Evolutionary conservation across 1,284 basidiomycete genomes (phyloP).

Genomic region (Tilletiaria anomala): DNA sequence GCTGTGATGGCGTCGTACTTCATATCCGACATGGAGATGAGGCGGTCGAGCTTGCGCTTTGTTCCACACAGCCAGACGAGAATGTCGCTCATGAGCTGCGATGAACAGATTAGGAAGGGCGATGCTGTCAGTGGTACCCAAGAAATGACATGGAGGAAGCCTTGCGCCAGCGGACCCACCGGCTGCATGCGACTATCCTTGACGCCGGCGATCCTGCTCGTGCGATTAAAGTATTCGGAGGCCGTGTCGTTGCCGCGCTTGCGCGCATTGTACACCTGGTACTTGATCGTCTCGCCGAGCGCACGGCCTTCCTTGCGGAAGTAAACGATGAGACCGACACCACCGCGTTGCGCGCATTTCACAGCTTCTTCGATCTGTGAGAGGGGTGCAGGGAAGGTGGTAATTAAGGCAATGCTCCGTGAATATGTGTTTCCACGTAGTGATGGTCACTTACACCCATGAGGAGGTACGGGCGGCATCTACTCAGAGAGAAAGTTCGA

Average conservation of each 20-base stretch:
- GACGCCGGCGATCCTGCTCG: slow-evolving; percentile 81
- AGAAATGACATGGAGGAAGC: too few relatives aligned
- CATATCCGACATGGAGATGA: slow-evolving; percentile 88
- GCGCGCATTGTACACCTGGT: slow-evolving; percentile 63
- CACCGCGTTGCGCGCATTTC: slow-evolving; percentile 67
- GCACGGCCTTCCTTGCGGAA: slow-evolving; percentile 88
- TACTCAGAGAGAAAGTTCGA: too few relatives aligned
- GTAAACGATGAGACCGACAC: slow-evolving; percentile 82
- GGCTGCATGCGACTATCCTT: slow-evolving; percentile 46
- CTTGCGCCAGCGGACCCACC: slow-evolving; percentile 83
- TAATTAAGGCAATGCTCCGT: too few relatives aligned
- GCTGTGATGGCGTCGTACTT: slow-evolving; percentile 72
- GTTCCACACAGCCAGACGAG: slow-evolving; percentile 2
- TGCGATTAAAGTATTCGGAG: slow-evolving; percentile 83
- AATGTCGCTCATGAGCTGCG: slow-evolving; percentile 42
- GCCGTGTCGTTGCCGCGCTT: slow-evolving; percentile 87
- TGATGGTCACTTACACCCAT: slow-evolving; percentile 90
- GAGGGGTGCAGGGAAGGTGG: too few relatives aligned
- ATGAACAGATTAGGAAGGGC: too few relatives aligned
- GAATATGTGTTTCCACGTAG: too few relatives aligned
- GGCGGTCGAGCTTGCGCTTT: slow-evolving; percentile 53
- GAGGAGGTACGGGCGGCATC: slow-evolving; percentile 72
- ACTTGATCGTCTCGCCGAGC: slow-evolving; percentile 57
- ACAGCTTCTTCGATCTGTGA: slow-evolving; percentile 52
- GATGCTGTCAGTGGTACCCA: too few relatives aligned